These are phyloP conservation scores for Aspergillus indologenus DNA, from an alignment of 495 filamentous ascomycete species.

Conservation along the genomic window DNA sequence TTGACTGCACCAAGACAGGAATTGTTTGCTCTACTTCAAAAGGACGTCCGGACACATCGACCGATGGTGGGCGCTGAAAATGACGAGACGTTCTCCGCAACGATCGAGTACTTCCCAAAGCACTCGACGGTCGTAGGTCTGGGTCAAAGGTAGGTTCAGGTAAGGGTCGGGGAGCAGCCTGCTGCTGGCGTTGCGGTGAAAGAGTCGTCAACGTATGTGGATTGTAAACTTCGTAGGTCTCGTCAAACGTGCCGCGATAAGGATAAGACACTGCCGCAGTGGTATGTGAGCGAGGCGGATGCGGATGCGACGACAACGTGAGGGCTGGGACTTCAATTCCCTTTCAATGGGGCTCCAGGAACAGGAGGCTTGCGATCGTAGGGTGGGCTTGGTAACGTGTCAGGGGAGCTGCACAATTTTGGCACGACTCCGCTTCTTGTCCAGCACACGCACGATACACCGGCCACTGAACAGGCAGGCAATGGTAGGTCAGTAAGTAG, in stretches of 20 bases:
- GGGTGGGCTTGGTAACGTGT: slow-evolving; percentile 5
- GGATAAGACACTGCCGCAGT: slow-evolving; percentile 44
- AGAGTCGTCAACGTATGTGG: slow-evolving; percentile 47
- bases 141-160: slow-evolving; percentile 30
- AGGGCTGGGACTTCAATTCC: slow-evolving; percentile 12
- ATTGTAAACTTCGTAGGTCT: slow-evolving; percentile 60
- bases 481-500: slow-evolving; percentile 13
- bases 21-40: slow-evolving; percentile 30
- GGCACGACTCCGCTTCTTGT: slow-evolving; percentile 7
- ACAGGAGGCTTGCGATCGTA: neutral
- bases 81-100: slow-evolving; percentile 50
- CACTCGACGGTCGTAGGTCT: slow-evolving; percentile 47
- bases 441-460: slow-evolving; percentile 9
- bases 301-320: slow-evolving; percentile 36
- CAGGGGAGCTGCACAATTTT: slow-evolving; percentile 7
- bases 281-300: slow-evolving; percentile 17
- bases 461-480: slow-evolving; percentile 7
- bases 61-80: slow-evolving; percentile 35
- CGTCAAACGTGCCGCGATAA: slow-evolving; percentile 46
- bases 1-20: slow-evolving; percentile 25
- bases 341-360: neutral
- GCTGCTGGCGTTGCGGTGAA: slow-evolving; percentile 58
- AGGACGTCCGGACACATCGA: slow-evolving; percentile 29
- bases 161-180: slow-evolving; percentile 37
- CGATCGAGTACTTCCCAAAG: slow-evolving; percentile 47